Evolutionary conservation across 2,329 filamentous ascomycete species (phyloP), one percentile per base, ranked within the genome.

Genomic region (Arthrinium phaeospermum): DNA sequence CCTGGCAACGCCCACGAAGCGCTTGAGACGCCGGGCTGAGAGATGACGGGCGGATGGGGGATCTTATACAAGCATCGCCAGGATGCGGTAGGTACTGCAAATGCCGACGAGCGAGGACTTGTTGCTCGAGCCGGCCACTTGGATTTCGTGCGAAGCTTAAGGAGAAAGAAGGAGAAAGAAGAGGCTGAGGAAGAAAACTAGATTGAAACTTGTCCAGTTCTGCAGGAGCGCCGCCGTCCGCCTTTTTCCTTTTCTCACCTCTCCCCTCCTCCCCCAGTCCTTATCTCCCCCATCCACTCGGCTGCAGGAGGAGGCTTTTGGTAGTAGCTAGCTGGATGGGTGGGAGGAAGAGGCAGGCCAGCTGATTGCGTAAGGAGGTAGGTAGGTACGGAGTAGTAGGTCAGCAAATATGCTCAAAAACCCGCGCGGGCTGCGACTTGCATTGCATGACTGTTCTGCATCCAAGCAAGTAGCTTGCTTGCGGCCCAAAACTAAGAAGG

Each of bases 401-500:
- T 8, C n/a, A 34, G 57, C 57, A 4, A 64, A 64, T 41, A 41
- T 41, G 57, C 57, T 64, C 57, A 41, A 13, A 64, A 64, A 5
- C 22, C n/a, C 57, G 57, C 30, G 53, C 37, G 37, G 37, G 53
- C 19, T 64, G 34, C 57, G 22, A 12, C 30, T 19, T 64, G 57
- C 57, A 64, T 64, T 61, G 27, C 53, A n/a, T 22, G 8, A 22
- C 45, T n/a, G 37, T 8, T 61, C 53, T 61, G 53, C 53, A 61
- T 61, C 27, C 27, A 27, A 34, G 27, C 4, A 30, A 30, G 27
- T 30, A 30, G 27, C 27, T 10, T 22, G 53, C 27, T 14, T 41
- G 57, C 19, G n/a, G 57, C 57, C 57, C 57, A n/a, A n/a, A 64
- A 64, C 57, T 64, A 64, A 61, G 45, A 61, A 61, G 22, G 30